Conservation (phyloP, 1,139 yeast species). For the Pneumocystis canis region DNA sequence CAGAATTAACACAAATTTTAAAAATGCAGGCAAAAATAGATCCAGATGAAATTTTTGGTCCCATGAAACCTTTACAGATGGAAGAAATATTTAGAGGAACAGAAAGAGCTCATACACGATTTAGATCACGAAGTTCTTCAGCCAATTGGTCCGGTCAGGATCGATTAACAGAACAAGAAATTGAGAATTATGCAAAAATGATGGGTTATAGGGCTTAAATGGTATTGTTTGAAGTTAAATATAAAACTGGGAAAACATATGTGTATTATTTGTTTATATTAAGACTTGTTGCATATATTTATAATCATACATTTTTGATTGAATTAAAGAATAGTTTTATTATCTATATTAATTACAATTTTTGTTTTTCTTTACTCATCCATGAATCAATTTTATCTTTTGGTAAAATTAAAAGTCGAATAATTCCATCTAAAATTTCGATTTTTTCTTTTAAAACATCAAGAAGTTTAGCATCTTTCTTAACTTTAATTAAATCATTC, state of each 20-base stretch:
- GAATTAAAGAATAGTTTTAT: no score
- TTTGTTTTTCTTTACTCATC: constrained; percentile 24
- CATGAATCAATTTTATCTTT: constrained; percentile 50
- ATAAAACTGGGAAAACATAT: background rate
- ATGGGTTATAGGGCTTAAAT: constrained; percentile 35
- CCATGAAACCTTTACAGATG: constrained; percentile 52
- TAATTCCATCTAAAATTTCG: constrained; percentile 64
- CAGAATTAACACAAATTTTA: constrained; percentile 40
- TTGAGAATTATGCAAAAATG: constrained; percentile 36
- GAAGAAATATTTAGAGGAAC: constrained; percentile 47
- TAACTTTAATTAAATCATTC: constrained; percentile 79
- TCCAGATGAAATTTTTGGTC: constrained; percentile 66
- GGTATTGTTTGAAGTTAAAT: background rate
- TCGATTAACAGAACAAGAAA: constrained; percentile 33
- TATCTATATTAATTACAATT: no score
- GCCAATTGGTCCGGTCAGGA: constrained; percentile 39
- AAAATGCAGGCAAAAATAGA: constrained; percentile 46
- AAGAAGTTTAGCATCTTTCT: constrained; percentile 56
- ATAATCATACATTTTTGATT: no score
- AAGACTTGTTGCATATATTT: background rate
- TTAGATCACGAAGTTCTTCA: constrained; percentile 47
- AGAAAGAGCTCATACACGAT: constrained; percentile 26
- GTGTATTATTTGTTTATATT: background rate
- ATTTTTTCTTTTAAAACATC: constrained; percentile 39
- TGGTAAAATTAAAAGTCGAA: constrained; percentile 69